These are phyloP conservation scores for Asterionellopsis glacialis DNA, from an alignment of 108 stramenopile genomes.

Conservation along the genomic window DNA sequence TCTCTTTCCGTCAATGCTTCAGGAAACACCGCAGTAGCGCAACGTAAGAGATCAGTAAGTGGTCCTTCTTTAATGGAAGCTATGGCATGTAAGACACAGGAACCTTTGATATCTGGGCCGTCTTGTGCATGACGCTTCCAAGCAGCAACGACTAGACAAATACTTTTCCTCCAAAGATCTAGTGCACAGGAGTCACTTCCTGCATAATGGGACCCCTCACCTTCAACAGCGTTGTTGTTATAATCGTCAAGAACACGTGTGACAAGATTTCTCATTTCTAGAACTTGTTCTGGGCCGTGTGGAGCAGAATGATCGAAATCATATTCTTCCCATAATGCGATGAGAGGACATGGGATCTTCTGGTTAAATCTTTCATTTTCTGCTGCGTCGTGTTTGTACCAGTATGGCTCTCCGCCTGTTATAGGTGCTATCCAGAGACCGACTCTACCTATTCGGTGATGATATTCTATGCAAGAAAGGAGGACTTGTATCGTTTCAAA, in stretches of 20 bases:
- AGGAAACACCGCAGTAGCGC: constrained; percentile 11
- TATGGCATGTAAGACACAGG: constrained; percentile 14
- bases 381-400: constrained; percentile 2
- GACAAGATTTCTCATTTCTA: background rate
- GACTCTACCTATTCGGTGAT: constrained; percentile 5
- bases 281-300: background rate
- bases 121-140: constrained; percentile 8
- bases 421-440: constrained; percentile 30
- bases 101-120: constrained; percentile 16
- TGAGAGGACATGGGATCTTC: background rate
- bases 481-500: constrained; percentile 13
- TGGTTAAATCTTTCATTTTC: background rate
- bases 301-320: constrained; percentile 3
- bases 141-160: background rate
- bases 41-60: too few species aligned
- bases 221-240: background rate
- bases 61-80: constrained; percentile 2
- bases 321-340: constrained; percentile 2
- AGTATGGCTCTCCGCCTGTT: constrained; percentile 37
- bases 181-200: constrained; percentile 3
- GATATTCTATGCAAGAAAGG: constrained; percentile 2
- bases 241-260: background rate
- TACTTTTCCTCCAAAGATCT: background rate
- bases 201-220: background rate
- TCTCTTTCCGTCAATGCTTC: constrained; percentile 16